Base-by-base conservation (phyloP, 257 asterid genomes). In the Solanum infundibuliforme region DNA sequence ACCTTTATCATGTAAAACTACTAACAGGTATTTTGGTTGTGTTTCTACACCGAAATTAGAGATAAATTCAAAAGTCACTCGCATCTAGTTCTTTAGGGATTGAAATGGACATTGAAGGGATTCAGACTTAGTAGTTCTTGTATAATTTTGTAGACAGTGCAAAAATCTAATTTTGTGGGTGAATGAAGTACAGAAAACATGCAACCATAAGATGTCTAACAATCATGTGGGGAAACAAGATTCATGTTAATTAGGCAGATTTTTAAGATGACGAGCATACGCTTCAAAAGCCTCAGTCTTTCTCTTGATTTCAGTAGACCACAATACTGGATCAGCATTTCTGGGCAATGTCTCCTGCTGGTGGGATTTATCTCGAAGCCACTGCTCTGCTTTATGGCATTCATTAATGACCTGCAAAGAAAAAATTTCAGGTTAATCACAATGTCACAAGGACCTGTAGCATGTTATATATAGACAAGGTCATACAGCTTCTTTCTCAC, bases 331-430 rank as follows among this genome's bases (percentile, higher is more conserved):
- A 94, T 97, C 95, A 83, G 91, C 94, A 89, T 87, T 93, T 92
- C 96, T 95, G 76, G 98, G 95, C 81, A 94, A 90, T 12, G 94
- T 88, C 87, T 96, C 97, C 91, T 97, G 99, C 90, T 90, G 97
- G 62, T 95, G 98, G 87, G 77, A 92, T 90, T 91, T 93, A 69
- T 94, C 98, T 89, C 89, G 91, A 87, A 97, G 94, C 99, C 99
- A 97, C 89, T 90, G 93, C 91, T 96, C 98, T 86, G 94, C 97
- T 90, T 91, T 92, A 88, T 86, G 89, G 93, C 99, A 97, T 92
- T 96, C 99, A 68, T 76, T 91, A 89, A 91, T 55, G 48, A 97
- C 93, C 99, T 97, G 90, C 90, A 91, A 87, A 88, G 89, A 88
- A 69, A 74, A 83, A 88, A 83, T 34, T 32, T 84, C 65, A 79